Evolutionary conservation across 179 eudicot species (phyloP).

Genomic region (Heliamphora pulchella): DNA sequence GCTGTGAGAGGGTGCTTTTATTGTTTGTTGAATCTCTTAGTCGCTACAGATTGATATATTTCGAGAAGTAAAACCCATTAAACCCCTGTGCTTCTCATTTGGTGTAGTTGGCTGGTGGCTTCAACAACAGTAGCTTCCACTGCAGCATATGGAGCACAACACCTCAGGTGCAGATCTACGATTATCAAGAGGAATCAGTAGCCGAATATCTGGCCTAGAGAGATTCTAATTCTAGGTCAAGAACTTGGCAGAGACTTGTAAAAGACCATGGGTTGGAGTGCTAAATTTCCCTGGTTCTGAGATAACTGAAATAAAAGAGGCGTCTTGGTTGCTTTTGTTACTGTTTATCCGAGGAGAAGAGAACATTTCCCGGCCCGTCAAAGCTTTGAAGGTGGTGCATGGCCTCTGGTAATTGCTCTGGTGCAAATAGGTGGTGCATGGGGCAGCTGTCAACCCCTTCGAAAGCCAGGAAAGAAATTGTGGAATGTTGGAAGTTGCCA

Average conservation of each 20-base stretch:
- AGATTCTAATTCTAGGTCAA: background rate
- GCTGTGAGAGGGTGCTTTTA: background rate
- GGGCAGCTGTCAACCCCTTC: background rate
- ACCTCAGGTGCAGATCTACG: constrained; percentile 40
- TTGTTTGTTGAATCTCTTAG: background rate
- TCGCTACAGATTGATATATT: background rate
- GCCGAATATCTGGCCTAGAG: background rate
- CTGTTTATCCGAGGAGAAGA: background rate
- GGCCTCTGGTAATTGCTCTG: background rate
- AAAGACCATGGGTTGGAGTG: background rate
- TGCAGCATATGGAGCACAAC: constrained; percentile 74
- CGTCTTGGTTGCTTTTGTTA: background rate
- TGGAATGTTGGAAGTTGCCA: background rate
- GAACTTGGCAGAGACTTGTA: background rate
- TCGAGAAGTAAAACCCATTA: background rate
- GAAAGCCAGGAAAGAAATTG: background rate
- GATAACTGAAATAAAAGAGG: constrained; percentile 10
- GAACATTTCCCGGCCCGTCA: background rate
- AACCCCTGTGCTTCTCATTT: background rate
- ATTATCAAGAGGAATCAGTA: constrained; percentile 17
- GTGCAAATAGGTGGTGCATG: background rate
- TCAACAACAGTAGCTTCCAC: constrained; percentile 87
- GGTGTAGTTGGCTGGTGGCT: constrained; percentile 85
- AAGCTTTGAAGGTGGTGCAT: background rate
- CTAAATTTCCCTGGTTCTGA: background rate